phyloP scores from a whole-genome alignment of 2,329 filamentous ascomycete species.

The Pseudocercospora crystallina region DNA sequence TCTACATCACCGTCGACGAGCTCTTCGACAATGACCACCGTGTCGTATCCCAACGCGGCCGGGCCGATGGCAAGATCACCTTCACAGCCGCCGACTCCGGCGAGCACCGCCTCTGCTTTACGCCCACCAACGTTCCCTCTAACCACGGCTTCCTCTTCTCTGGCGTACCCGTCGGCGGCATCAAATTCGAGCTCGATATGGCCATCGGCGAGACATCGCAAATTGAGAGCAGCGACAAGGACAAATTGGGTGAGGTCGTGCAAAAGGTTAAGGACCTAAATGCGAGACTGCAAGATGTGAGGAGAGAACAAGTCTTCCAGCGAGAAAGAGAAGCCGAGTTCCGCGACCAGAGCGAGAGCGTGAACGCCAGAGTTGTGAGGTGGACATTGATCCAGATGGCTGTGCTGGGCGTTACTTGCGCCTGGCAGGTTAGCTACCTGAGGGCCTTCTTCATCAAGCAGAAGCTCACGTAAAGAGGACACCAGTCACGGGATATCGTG shows the following conservation, averaged over 20 bases:
- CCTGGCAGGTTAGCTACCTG: constrained; percentile 95
- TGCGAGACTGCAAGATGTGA: constrained; percentile 79
- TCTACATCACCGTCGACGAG: constrained; percentile 95
- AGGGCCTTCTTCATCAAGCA: constrained; percentile 99
- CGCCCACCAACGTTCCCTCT: constrained; percentile 71
- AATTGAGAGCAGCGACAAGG: constrained; percentile 91
- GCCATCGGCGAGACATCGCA: constrained; percentile 91
- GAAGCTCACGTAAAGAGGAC: constrained; percentile 75
- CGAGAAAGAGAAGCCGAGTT: constrained; percentile 98
- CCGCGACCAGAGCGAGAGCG: constrained; percentile 92
- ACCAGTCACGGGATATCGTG: not conserved
- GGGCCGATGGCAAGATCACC: constrained; percentile 78
- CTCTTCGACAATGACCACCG: constrained; percentile 97
- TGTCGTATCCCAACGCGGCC: constrained; percentile 82
- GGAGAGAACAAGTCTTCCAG: constrained; percentile 95
- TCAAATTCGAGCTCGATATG: constrained; percentile 83
- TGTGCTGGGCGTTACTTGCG: constrained; percentile 82
- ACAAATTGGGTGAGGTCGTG: constrained; percentile 86
- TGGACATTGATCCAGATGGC: constrained; percentile 91
- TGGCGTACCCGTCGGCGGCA: constrained; percentile 66
- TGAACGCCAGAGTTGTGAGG: constrained; percentile 85
- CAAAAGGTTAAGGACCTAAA: constrained; percentile 88
- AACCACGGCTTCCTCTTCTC: constrained; percentile 70
- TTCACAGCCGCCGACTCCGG: constrained; percentile 94
- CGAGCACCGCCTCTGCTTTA: constrained; percentile 94